Conservation (phyloP, 352 stramenopile genomes). For the Phytophthora kernoviae region DNA sequence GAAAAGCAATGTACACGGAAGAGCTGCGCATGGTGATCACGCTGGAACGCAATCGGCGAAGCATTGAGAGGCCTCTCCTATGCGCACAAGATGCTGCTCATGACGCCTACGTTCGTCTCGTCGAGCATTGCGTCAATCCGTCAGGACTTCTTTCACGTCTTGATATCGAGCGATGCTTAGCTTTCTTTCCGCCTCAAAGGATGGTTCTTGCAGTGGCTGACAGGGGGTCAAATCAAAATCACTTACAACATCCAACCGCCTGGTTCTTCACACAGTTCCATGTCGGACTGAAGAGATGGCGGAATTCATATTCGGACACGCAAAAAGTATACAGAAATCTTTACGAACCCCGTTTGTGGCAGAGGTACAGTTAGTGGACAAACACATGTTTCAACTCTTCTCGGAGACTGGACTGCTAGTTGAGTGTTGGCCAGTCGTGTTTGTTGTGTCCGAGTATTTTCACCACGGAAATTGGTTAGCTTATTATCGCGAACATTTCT, state of each 20-base stretch:
- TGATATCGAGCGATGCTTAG: slow-evolving; percentile 53
- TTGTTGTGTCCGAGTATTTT: slow-evolving; percentile 56
- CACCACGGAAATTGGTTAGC: slow-evolving; percentile 39
- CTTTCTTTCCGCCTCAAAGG: slow-evolving; percentile 39
- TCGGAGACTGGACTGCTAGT: slow-evolving; percentile 61
- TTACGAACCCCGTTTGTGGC: slow-evolving; percentile 48
- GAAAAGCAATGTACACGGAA: slow-evolving; percentile 48
- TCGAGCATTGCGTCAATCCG: slow-evolving; percentile 59
- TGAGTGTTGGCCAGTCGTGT: slow-evolving; percentile 66
- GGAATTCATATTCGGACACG: slow-evolving; percentile 37
- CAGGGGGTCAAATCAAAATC: slow-evolving; percentile 7
- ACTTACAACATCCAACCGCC: slow-evolving; percentile 9
- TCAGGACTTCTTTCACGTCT: slow-evolving; percentile 51
- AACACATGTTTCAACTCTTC: slow-evolving; percentile 70
- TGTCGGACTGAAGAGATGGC: slow-evolving; percentile 51
- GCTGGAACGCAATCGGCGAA: slow-evolving; percentile 47
- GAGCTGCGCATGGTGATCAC: slow-evolving; percentile 54
- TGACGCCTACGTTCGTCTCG: slow-evolving; percentile 51
- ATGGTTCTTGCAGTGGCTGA: slow-evolving; percentile 32
- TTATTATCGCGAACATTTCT: slow-evolving; percentile 25
- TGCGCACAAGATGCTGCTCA: slow-evolving; percentile 53
- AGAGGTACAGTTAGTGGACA: slow-evolving; percentile 31
- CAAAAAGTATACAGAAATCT: slow-evolving; percentile 38
- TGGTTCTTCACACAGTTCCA: slow-evolving; percentile 52
- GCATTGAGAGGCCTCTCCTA: slow-evolving; percentile 47